Conservation (phyloP, 495 filamentous ascomycete species). For the Penicillium nucicola region DNA sequence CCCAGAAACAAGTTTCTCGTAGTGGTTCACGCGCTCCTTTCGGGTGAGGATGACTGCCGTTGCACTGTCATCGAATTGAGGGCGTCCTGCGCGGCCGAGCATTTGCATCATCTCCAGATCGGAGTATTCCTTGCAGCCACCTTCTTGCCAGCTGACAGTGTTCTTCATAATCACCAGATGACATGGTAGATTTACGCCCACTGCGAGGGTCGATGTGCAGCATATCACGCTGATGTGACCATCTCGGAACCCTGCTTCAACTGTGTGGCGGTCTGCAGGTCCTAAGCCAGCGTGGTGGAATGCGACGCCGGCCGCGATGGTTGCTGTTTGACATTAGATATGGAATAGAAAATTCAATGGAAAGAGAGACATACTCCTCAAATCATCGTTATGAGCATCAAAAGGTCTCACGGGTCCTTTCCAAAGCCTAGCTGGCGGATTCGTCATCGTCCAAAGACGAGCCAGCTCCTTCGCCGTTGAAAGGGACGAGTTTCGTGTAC, state of each 20-base stretch:
- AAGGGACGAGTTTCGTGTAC: constrained; percentile 74
- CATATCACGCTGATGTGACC: constrained; percentile 86
- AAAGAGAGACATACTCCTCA: constrained; percentile 44
- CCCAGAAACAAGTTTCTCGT: constrained; percentile 81
- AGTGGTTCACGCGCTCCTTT: constrained; percentile 61
- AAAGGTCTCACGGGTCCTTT: constrained; percentile 54
- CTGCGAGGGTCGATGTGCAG: constrained; percentile 90
- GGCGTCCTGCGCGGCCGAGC: constrained; percentile 89
- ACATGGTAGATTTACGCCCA: constrained; percentile 91
- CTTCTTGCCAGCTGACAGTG: constrained; percentile 69
- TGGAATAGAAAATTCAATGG: neutral
- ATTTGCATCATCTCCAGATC: constrained; percentile 98
- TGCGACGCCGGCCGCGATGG: constrained; percentile 70
- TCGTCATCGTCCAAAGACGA: constrained; percentile 58
- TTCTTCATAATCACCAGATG: constrained; percentile 93
- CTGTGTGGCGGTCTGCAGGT: constrained; percentile 59
- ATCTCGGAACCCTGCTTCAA: constrained; percentile 72
- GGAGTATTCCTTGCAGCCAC: constrained; percentile 69
- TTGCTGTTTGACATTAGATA: constrained; percentile 34
- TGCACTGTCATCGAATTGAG: constrained; percentile 86
- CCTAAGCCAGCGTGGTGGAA: constrained; percentile 94
- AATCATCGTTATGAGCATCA: constrained; percentile 58
- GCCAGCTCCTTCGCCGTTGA: constrained; percentile 72
- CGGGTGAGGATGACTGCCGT: constrained; percentile 85
- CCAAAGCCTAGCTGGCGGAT: constrained; percentile 63